These are phyloP conservation scores for Russula virescens DNA, from an alignment of 768 basidiomycete genomes.

Conservation along the genomic window DNA sequence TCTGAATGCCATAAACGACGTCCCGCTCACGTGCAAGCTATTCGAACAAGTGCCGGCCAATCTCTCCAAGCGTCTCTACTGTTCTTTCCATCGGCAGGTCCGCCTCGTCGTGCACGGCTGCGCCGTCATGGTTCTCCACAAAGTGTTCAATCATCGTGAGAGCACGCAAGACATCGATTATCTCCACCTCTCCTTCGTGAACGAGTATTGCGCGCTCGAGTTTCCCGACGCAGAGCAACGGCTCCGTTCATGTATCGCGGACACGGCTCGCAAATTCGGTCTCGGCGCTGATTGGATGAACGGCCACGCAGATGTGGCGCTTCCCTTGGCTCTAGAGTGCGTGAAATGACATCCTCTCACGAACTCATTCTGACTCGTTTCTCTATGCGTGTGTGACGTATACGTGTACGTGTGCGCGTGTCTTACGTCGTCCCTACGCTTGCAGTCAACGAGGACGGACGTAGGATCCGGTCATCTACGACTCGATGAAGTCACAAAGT, in stretches of 20 bases:
- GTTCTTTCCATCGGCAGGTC: conserved; percentile 45
- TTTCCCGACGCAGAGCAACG: conserved; percentile 48
- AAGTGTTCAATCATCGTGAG: conserved; percentile 37
- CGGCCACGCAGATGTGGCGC: conserved; percentile 61
- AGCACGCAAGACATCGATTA: conserved; percentile 66
- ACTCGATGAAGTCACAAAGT: conserved; percentile 39
- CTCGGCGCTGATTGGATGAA: conserved; percentile 76
- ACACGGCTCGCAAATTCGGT: conserved; percentile 45
- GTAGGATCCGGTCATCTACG: conserved; percentile 60
- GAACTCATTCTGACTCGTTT: too few species aligned
- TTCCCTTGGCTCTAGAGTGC: conserved; percentile 53
- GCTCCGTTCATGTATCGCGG: conserved; percentile 50
- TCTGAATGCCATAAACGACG: conserved; percentile 10
- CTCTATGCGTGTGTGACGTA: too few species aligned
- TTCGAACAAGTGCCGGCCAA: conserved; percentile 23
- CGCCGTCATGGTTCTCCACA: conserved; percentile 67
- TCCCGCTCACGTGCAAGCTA: conserved; percentile 4
- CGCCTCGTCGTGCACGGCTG: conserved; percentile 67
- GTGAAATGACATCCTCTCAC: too few species aligned
- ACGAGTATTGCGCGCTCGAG: conserved; percentile 47
- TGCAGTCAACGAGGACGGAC: conserved; percentile 23
- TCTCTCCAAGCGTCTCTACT: conserved; percentile 45
- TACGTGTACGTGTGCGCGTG: too few species aligned
- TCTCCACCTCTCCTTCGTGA: conserved; percentile 53
- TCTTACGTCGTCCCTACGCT: too few species aligned